Base-by-base conservation (phyloP, 176 grass and related monocot species). In the Cocos nucifera region DNA sequence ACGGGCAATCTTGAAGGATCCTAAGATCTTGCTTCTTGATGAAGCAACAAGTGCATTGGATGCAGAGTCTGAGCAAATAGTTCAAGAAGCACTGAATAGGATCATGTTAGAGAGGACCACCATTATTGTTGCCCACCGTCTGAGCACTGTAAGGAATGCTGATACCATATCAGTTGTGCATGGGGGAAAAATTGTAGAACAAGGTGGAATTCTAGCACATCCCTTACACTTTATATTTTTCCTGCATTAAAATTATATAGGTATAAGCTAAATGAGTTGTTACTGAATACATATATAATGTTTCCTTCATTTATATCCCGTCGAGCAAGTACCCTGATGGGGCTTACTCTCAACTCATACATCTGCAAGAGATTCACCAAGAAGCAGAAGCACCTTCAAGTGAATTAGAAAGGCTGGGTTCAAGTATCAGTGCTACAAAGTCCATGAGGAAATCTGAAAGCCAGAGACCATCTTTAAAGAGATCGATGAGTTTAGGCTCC, bases 31-130 rank as follows among this genome's bases (percentile, higher is more conserved):
- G 52, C 65, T 95, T 20, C 77, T 95, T 55, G 90, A 95, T 79
- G 90, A 95, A 79, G 90, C 90, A 71, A 95, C 90, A 27, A 95
- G 86, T 19, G 86, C 90, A 3, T 24, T 95, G 66, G 90, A 95
- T 78, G 44, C 89, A 62, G 86, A 89, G 61, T 95, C 90, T 49
- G 86, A 95, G 77, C 67, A 75, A 29, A 61, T 87, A 49, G 83
- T 95, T 72, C 90, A 95, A 72, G 83, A 87, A 73, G 86, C 90
- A 60, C 73, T 90, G 68, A 81, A 76, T 50, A 87, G 86, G 71
- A 62, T 86, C 35, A 90, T 95, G 90, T 32, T 81, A 66, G 74
- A 84, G 54, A 78, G 75, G 70, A 90, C 90, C 51, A 95, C 90
- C 62, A 90, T 95, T 49, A 69, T 95, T 44, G 86, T 95, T 56